Evolutionary conservation across 1,284 basidiomycete species (phyloP).

Genomic region (Melanopsichium pennsylvanicum): DNA sequence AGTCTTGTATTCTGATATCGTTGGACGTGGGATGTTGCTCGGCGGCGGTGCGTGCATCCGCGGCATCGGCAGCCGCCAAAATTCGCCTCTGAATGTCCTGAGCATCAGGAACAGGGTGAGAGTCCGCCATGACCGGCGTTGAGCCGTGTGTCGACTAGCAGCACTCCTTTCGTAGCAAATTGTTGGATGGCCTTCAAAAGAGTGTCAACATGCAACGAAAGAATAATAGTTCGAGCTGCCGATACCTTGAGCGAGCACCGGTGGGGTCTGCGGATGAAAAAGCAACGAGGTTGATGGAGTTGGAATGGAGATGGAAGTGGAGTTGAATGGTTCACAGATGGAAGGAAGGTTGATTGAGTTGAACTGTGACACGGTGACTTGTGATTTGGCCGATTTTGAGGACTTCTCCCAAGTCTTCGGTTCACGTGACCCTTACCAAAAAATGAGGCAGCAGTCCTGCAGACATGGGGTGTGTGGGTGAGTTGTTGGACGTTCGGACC

Average conservation of each 20-base stretch:
- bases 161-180: not conserved
- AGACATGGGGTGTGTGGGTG: too few species aligned
- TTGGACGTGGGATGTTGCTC: slow-evolving; percentile 6
- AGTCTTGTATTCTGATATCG: slow-evolving; percentile 17
- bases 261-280: too few species aligned
- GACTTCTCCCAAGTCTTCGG: too few species aligned
- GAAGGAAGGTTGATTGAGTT: slow-evolving; percentile 5
- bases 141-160: slow-evolving; percentile 9
- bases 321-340: slow-evolving; percentile 5
- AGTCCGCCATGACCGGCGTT: slow-evolving; percentile 34
- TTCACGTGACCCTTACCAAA: slow-evolving; percentile 30
- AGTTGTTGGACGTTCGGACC: slow-evolving; percentile 33
- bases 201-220: slow-evolving; percentile 8
- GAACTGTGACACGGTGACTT: slow-evolving; percentile 11
- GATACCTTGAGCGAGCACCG: too few species aligned
- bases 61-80: slow-evolving; percentile 25
- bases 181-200: not conserved
- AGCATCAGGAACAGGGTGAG: slow-evolving; percentile 30
- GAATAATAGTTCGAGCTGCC: not conserved
- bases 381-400: slow-evolving; percentile 17
- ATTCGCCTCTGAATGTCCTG: slow-evolving; percentile 37
- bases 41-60: slow-evolving; percentile 8
- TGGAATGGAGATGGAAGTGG: slow-evolving; percentile 9
- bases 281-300: not conserved
- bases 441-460: slow-evolving; percentile 7